Conservation (phyloP, 371 early-diverging fungal species). For the Mucor racemosus region DNA sequence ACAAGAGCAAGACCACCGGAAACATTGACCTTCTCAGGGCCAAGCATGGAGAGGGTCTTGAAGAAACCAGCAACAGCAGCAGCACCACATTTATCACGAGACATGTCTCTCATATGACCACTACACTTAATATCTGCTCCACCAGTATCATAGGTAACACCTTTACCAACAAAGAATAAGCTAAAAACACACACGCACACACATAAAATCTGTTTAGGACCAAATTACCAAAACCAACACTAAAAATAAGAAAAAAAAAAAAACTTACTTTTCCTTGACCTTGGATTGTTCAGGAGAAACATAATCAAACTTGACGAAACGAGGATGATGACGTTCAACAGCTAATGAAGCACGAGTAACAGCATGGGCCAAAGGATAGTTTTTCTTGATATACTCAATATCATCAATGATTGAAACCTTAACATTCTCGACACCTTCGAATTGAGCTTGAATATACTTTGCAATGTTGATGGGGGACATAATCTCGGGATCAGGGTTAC, state of each 20-base stretch:
- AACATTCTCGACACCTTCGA: constrained; percentile 53
- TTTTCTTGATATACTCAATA: constrained; percentile 66
- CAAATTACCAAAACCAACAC: background rate
- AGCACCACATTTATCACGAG: constrained; percentile 91
- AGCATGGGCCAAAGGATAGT: constrained; percentile 82
- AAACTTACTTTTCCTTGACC: constrained; percentile 81
- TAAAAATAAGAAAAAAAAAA: too few relatives aligned
- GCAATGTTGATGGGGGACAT: constrained; percentile 83
- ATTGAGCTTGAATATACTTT: constrained; percentile 68
- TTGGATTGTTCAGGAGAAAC: constrained; percentile 70
- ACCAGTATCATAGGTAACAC: constrained; percentile 91
- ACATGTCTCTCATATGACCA: constrained; percentile 87
- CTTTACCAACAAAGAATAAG: constrained; percentile 89
- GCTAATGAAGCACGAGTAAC: constrained; percentile 80
- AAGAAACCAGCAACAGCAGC: constrained; percentile 86
- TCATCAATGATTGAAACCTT: constrained; percentile 71
- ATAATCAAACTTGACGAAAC: constrained; percentile 83
- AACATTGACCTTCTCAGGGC: constrained; percentile 72
- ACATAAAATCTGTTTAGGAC: background rate
- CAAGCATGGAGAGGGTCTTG: constrained; percentile 68
- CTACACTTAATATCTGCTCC: constrained; percentile 88
- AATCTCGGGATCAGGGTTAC: constrained; percentile 85
- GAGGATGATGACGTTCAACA: constrained; percentile 78
- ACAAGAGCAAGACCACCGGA: constrained; percentile 78
- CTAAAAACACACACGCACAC: constrained; percentile 33